Conservation (phyloP, 2,329 filamentous ascomycete species). For the Paecilomyces dactylethromorphus region DNA sequence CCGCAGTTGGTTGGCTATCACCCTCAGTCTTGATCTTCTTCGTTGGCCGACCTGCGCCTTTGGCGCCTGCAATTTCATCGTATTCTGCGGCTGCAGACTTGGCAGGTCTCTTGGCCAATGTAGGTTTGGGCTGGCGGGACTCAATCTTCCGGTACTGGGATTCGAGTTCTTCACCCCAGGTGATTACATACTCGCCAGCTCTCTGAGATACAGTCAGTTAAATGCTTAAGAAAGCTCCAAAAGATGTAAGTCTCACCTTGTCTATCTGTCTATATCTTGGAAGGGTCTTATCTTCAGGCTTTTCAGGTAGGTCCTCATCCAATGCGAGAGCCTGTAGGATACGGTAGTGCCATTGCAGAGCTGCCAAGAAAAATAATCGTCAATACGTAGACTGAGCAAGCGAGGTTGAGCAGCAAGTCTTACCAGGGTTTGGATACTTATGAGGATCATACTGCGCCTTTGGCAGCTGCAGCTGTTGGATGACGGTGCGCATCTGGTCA, state of each 20-base stretch:
- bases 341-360: slow-evolving; percentile 93
- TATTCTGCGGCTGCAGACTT: slow-evolving; percentile 16
- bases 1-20: slow-evolving; percentile 19
- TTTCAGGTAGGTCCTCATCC: slow-evolving; percentile 79
- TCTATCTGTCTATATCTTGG: slow-evolving; percentile 84
- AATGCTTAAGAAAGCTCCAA: no score
- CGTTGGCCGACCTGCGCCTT: slow-evolving; percentile 15
- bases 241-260: slow-evolving; percentile 45
- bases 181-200: slow-evolving; percentile 68
- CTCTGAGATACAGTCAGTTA: slow-evolving; percentile 38
- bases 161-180: slow-evolving; percentile 67
- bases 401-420: slow-evolving; percentile 5
- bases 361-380: slow-evolving; percentile 16
- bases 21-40: slow-evolving; percentile 43
- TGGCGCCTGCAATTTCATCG: slow-evolving; percentile 16
- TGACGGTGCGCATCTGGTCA: slow-evolving; percentile 72
- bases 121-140: slow-evolving; percentile 34
- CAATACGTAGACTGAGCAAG: slow-evolving; percentile 6
- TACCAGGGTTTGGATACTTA: slow-evolving; percentile 78
- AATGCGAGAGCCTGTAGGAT: slow-evolving; percentile 87
- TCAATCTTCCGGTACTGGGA: slow-evolving; percentile 46
- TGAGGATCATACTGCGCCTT: slow-evolving; percentile 75
- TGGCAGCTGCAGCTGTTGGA: slow-evolving; percentile 83
- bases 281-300: slow-evolving; percentile 68
- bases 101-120: slow-evolving; percentile 42